phyloP scores from a whole-genome alignment of 306 rosid genomes.

The Adenanthera pavonina region DNA sequence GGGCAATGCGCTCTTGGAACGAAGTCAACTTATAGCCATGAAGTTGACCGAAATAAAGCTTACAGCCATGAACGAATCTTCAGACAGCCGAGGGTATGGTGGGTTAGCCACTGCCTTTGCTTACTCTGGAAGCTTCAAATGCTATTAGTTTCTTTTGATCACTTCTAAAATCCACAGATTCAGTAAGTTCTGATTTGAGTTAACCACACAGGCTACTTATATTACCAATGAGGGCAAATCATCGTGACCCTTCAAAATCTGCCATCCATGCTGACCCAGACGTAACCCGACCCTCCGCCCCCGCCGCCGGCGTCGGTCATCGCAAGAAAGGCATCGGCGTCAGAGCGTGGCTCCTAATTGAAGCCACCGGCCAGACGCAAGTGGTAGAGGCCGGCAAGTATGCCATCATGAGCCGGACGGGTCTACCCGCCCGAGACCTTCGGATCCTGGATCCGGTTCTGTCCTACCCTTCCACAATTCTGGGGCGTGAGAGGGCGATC shows the following conservation, averaged over 20 bases:
- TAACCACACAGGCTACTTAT: background rate
- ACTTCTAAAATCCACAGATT: background rate
- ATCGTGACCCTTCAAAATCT: background rate
- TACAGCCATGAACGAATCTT: background rate
- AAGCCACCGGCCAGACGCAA: constrained; percentile 64
- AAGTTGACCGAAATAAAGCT: too few species aligned
- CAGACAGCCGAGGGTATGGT: background rate
- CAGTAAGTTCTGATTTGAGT: background rate
- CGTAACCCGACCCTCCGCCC: background rate
- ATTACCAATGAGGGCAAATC: background rate
- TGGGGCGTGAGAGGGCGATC: constrained; percentile 87
- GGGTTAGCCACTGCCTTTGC: background rate
- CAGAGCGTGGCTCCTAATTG: constrained; percentile 77
- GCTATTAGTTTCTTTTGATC: background rate
- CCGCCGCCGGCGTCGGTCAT: constrained; percentile 36
- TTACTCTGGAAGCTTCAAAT: background rate
- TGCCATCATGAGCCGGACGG: constrained; percentile 89
- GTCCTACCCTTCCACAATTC: constrained; percentile 50
- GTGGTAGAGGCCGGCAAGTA: constrained; percentile 91
- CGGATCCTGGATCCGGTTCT: constrained; percentile 84
- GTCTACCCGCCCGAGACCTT: constrained; percentile 91
- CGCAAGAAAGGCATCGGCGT: constrained; percentile 84
- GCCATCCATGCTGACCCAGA: background rate
- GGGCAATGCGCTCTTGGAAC: too few species aligned
- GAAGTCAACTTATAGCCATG: too few species aligned